Percentiles rank a stretch among this genome's conserved stretches.
Evolutionary conservation across 768 basidiomycete species (phyloP).

Genomic region (Kwoniella sp.): DNA sequence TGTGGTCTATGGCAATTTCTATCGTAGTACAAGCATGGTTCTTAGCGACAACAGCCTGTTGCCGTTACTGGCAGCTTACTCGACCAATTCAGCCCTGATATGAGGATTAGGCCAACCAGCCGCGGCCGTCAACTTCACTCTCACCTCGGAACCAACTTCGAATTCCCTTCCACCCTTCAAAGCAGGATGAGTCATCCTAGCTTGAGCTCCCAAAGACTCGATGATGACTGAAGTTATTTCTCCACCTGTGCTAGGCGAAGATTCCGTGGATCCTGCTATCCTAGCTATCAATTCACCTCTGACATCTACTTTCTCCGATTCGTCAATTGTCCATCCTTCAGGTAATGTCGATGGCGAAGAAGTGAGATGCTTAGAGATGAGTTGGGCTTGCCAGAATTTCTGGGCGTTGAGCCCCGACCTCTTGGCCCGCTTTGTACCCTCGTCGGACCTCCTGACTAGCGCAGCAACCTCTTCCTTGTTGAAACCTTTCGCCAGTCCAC

Average conservation of each 20-base stretch:
- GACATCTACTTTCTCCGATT: slow-evolving; percentile 23
- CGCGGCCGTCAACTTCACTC: slow-evolving; percentile 22
- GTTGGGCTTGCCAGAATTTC: slow-evolving; percentile 32
- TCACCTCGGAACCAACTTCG: slow-evolving; percentile 33
- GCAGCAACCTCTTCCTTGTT: slow-evolving; percentile 22
- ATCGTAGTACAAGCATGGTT: too few species aligned
- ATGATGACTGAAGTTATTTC: slow-evolving; percentile 24
- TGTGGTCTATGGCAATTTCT: too few species aligned
- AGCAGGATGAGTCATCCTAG: slow-evolving; percentile 2
- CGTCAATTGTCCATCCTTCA: slow-evolving; percentile 2
- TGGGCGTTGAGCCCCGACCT: slow-evolving; percentile 19
- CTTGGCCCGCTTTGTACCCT: slow-evolving; percentile 15
- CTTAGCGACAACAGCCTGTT: too few species aligned
- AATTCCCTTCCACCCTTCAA: background rate
- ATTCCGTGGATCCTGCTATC: slow-evolving; percentile 19
- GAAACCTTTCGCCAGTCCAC: slow-evolving; percentile 6
- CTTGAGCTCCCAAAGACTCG: slow-evolving; percentile 16
- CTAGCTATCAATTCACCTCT: slow-evolving; percentile 15
- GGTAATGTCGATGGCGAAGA: slow-evolving; percentile 6
- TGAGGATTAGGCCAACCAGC: slow-evolving; percentile 33
- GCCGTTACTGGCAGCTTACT: too few species aligned
- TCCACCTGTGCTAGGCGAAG: background rate
- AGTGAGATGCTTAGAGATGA: background rate
- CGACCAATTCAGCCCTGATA: slow-evolving; percentile 9
- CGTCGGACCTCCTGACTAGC: slow-evolving; percentile 19